These are phyloP conservation scores for Camptophora hylomeconis DNA, from an alignment of 2,329 filamentous ascomycete genomes.

Conservation along the genomic window DNA sequence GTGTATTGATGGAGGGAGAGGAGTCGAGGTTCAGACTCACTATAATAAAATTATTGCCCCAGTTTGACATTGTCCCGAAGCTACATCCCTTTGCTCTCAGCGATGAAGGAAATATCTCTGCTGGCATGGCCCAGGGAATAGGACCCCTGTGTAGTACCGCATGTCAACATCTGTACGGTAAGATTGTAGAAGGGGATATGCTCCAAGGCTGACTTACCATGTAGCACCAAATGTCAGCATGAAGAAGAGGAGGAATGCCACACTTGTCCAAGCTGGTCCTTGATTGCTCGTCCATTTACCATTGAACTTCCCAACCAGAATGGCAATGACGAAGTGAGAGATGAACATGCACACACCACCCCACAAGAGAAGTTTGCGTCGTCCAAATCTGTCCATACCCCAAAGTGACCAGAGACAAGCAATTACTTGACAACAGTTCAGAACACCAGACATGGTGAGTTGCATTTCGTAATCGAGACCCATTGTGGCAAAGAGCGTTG, in stretches of 20 bases:
- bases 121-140: constrained; percentile 28
- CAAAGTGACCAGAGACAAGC: constrained; percentile 35
- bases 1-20: constrained; percentile 5
- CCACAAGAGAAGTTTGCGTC: constrained; percentile 32
- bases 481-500: constrained; percentile 43
- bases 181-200: too few species aligned
- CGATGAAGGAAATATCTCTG: constrained; percentile 51
- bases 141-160: constrained; percentile 20
- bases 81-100: constrained; percentile 54
- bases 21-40: constrained; percentile 24
- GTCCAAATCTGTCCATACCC: constrained; percentile 35
- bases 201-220: constrained; percentile 44
- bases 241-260: constrained; percentile 49
- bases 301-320: constrained; percentile 41
- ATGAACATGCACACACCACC: constrained; percentile 35
- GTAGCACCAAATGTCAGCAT: constrained; percentile 49
- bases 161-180: constrained; percentile 20
- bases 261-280: constrained; percentile 40
- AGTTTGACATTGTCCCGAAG: constrained; percentile 50
- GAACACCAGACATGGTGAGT: constrained; percentile 39
- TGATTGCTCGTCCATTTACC: constrained; percentile 38
- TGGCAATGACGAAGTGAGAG: constrained; percentile 38
- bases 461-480: constrained; percentile 33
- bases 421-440: constrained; percentile 39
- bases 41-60: constrained; percentile 52